Base-by-base conservation (phyloP, 371 early-diverging fungal species). In the Conidiobolus incongruus region DNA sequence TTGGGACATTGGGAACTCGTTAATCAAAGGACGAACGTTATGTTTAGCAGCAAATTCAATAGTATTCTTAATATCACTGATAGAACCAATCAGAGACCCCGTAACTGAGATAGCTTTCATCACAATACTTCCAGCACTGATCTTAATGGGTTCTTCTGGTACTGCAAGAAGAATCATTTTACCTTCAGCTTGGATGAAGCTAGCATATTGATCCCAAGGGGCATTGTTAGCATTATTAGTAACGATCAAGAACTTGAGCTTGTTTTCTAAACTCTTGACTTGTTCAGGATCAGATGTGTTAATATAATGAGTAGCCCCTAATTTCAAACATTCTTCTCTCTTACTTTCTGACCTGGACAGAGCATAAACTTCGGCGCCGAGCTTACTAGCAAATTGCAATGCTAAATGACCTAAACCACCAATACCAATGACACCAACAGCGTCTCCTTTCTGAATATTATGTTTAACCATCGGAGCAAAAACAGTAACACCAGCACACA, bases 381-480 rank as follows among this genome's bases (percentile, higher is more conserved):
- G 52, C 30, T 59, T 49, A 7, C 65, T 69, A 19, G 67, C 69
- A 63, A 64, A 76, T 54, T 77, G 72, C 16, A 80, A 46, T 4
- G 63, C 72, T 51, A 81, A 58, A 35, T 83, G 84, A 35, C 75
- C 72, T 16, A 77, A 56, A 38, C 81, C 75, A 32, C 77, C 85
- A 35, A 81, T 70, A 5, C 72, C 75, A 46, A 77, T 55, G 12
- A 81, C 50, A 30, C 77, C 77, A 35, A 81, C 79, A 11, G 48
- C 49, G 38, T 57, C 50, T 38, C 71, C 0, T 58, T 61, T 10
- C 62, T 60, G 35, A n/a, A 80, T 75, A 13, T 49, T 49, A 16
- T 59, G 51, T 42, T 59, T 58, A 40, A 58, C 57, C 44, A 80
- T 49, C 15, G 80, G 77, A 30, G 64, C 47, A 51, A 59, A 81